These are phyloP conservation scores for Litchi chinensis DNA, from an alignment of 345 rosid species.

Conservation along the genomic window DNA sequence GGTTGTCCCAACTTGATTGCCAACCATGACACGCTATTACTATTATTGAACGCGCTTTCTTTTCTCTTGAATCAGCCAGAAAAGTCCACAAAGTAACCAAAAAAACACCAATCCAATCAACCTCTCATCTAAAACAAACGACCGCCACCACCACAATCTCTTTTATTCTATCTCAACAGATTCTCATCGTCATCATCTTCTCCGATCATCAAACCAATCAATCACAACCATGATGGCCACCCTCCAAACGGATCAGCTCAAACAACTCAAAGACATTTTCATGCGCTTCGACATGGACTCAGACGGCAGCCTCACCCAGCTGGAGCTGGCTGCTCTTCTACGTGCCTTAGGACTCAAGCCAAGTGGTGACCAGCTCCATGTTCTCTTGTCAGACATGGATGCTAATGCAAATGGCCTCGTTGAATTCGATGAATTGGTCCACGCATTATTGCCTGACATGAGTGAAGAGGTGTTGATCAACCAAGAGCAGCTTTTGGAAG, in stretches of 20 bases:
- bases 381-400: conserved; percentile 63
- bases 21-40: not conserved
- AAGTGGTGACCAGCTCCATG: conserved; percentile 70
- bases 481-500: conserved; percentile 65
- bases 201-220: not conserved
- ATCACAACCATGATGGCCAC: conserved; percentile 27
- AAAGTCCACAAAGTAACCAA: not conserved
- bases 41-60: conserved; percentile 21
- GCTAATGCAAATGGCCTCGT: conserved; percentile 77
- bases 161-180: not conserved
- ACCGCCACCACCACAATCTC: not conserved
- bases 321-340: conserved; percentile 89
- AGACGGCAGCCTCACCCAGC: conserved; percentile 80
- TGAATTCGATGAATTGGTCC: conserved; percentile 82
- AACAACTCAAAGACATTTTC: conserved; percentile 83
- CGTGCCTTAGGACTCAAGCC: conserved; percentile 90
- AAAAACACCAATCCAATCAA: too few species aligned
- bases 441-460: conserved; percentile 67
- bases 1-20: not conserved
- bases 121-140: conserved; percentile 24
- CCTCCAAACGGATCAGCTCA: conserved; percentile 54
- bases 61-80: conserved; percentile 26
- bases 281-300: conserved; percentile 87
- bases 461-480: conserved; percentile 59
- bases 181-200: not conserved